phyloP scores from a whole-genome alignment of 331 rosid genomes.

The Cydonia oblonga region DNA sequence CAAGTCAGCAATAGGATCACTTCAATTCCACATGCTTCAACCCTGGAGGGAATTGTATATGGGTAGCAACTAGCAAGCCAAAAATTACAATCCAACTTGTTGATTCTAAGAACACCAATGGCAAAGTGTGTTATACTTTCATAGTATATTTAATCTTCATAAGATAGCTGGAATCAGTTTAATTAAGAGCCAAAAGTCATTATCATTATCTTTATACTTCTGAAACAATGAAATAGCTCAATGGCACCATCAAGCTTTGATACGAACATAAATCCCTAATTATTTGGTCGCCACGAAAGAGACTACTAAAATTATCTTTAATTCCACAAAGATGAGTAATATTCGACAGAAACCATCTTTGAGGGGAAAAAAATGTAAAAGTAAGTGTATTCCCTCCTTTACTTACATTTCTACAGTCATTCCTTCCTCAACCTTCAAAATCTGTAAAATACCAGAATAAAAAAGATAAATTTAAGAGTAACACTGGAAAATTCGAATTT shows the following conservation, averaged over 20 bases:
- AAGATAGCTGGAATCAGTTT: not conserved
- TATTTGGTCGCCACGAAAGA: not conserved
- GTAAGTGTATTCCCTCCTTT: not conserved
- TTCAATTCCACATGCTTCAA: not conserved
- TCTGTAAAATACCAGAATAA: conserved; percentile 37
- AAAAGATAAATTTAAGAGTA: not conserved
- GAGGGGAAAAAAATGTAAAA: not conserved
- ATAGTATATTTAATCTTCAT: not conserved
- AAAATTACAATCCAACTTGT: not conserved
- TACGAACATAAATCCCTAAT: not conserved
- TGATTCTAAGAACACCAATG: not conserved
- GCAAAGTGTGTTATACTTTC: not conserved
- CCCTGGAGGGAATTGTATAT: not conserved
- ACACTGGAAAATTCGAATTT: not conserved
- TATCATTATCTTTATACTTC: not conserved
- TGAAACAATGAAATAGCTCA: not conserved
- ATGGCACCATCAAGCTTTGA: not conserved
- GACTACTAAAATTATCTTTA: not conserved
- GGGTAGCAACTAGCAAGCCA: not conserved
- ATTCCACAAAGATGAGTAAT: not conserved
- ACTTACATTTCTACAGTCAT: conserved; percentile 93
- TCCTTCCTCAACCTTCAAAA: conserved; percentile 93
- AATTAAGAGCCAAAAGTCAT: not conserved
- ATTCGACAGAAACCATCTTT: not conserved
- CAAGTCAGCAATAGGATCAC: not conserved